Percentiles rank a stretch among this genome's conserved stretches.
Evolutionary conservation across 352 stramenopile species (phyloP).

Genomic region (Phytophthora capsici): DNA sequence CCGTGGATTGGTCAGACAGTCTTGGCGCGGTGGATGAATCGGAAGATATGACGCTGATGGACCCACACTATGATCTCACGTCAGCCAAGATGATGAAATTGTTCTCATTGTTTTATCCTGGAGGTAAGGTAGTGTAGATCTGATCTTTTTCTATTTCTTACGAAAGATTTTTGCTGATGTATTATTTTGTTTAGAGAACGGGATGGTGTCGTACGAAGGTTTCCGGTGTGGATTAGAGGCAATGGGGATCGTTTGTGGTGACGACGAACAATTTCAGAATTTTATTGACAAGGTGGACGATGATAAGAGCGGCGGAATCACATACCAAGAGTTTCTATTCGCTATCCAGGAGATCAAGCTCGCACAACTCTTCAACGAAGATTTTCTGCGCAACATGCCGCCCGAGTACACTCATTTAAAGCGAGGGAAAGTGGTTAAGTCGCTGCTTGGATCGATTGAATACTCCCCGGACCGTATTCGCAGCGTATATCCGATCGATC

Average conservation of each 20-base stretch:
- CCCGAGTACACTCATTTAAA: constrained; percentile 34
- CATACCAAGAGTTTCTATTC: constrained; percentile 85
- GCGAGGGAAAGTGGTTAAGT: constrained; percentile 11
- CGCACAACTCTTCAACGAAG: constrained; percentile 79
- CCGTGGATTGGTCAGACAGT: constrained; percentile 71
- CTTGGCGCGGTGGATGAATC: constrained; percentile 29
- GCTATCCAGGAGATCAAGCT: constrained; percentile 91
- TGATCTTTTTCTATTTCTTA: constrained; percentile 31
- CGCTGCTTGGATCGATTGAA: constrained; percentile 70
- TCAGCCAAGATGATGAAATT: constrained; percentile 69
- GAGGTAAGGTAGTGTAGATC: constrained; percentile 47
- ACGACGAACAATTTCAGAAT: constrained; percentile 68
- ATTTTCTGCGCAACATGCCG: constrained; percentile 58
- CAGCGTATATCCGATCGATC: constrained; percentile 71
- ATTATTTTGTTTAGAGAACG: constrained; percentile 37
- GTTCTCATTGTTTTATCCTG: constrained; percentile 68
- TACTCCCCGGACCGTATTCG: constrained; percentile 82
- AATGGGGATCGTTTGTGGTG: constrained; percentile 75
- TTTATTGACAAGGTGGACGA: constrained; percentile 87
- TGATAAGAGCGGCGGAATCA: constrained; percentile 82
- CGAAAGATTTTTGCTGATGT: background rate
- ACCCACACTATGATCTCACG: constrained; percentile 88
- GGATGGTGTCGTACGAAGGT: constrained; percentile 79
- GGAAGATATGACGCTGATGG: constrained; percentile 76
- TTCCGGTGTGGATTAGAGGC: constrained; percentile 76